Evolutionary conservation across 768 basidiomycete genomes (phyloP).

Genomic region (Lentinula edodes): DNA sequence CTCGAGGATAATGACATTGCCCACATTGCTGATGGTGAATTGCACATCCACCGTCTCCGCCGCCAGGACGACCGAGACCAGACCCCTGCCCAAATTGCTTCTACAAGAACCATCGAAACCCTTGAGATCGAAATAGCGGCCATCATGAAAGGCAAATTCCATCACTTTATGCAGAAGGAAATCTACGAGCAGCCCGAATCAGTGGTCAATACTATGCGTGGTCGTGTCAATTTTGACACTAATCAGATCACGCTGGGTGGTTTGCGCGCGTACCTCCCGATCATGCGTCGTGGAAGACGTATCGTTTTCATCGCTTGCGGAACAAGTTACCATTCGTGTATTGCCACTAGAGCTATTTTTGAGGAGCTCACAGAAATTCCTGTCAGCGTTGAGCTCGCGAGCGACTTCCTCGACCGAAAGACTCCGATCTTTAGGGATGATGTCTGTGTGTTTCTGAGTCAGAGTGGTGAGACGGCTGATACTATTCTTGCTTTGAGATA

Average conservation of each 20-base stretch:
- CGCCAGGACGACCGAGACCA: conserved; percentile 71
- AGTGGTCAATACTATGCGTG: conserved; percentile 99
- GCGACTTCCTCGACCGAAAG: conserved; percentile 97
- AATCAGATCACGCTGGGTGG: conserved; percentile 92
- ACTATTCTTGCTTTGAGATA: conserved; percentile 95
- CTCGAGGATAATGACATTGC: conserved; percentile 99
- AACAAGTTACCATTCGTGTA: conserved; percentile 94
- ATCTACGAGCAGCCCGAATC: conserved; percentile 99
- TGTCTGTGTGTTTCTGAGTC: conserved; percentile 91
- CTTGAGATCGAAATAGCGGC: conserved; percentile 99
- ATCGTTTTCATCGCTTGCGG: conserved; percentile 99
- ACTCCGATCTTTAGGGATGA: conserved; percentile 99
- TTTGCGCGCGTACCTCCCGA: conserved; percentile 88
- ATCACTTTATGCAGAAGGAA: conserved; percentile 99
- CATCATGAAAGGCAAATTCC: conserved; percentile 99
- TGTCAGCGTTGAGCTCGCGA: conserved; percentile 93
- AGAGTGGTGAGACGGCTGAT: conserved; percentile 98
- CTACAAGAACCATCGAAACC: conserved; percentile 94
- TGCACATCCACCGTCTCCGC: conserved; percentile 97
- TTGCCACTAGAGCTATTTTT: conserved; percentile 96
- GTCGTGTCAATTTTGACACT: conserved; percentile 96
- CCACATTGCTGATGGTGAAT: conserved; percentile 93
- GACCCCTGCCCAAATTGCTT: conserved; percentile 52
- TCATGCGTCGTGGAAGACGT: conserved; percentile 90
- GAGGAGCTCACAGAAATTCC: conserved; percentile 99